Base-by-base conservation (phyloP, 306 rosid species). In the Ziziphus jujuba region DNA sequence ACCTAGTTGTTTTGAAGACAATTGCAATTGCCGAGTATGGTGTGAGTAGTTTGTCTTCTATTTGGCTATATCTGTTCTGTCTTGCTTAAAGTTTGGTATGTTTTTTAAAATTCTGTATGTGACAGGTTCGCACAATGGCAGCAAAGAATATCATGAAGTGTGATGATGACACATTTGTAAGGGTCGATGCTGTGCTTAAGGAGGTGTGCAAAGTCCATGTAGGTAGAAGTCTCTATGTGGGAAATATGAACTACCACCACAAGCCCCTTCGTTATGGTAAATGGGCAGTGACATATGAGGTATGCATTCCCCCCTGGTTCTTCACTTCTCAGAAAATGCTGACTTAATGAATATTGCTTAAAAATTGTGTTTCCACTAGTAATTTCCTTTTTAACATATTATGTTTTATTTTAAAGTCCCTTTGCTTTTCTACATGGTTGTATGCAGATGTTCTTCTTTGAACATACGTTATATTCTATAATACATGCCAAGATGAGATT, bases 271-370 rank as follows among this genome's bases (percentile, higher is more conserved):
- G 97, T 21, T 9, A 75, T 34, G 99, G 99, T n/a, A 90, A 93
- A 88, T 93, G 99, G 99, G 97, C 99, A 13, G 99, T 93, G 72
- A 86, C 97, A 11, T 87, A 90, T 66, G 96, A 90, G 99, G 99
- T 93, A 77, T 64, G 59, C 33, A 44, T 56, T 33, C 24, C 14
- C 45, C 57, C 33, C 50, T 25, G 12, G 69, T 73, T 63, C 63
- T 61, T 67, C 22, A 25, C n/a, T 24, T 40, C 45, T 12, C 12
- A 40, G 12, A 6, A 40, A 40, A 40, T 40, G 45, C 45, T 44
- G 40, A 49, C 22, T 35, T 25, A 20, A 25, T 15, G 33, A 14
- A 17, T 55, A 16, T 40, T 60, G 28, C 22, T 10, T 28, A 63
- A 31, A 5, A 34, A 56, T 23, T 36, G 23, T 51, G 49, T 14